Base-by-base conservation (phyloP, 768 basidiomycete genomes). In the Lactarius vividus region DNA sequence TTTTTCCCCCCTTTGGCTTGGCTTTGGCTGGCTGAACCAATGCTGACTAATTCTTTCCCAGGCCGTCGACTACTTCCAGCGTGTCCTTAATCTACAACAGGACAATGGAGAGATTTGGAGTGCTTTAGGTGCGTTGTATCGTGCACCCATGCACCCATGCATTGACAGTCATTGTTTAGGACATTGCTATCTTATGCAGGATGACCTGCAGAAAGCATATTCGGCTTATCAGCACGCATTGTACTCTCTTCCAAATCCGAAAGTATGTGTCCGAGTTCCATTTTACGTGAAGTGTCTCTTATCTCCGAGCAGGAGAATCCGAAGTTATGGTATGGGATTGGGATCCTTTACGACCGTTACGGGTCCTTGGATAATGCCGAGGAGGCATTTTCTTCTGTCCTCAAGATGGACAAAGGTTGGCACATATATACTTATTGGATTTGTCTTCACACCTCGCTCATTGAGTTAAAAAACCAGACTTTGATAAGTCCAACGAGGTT, bases 101-200 rank as follows among this genome's bases (percentile, higher is more conserved):
- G 94, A 97, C 78, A 97, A 97, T 78, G 96, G 96, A 73, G 96
- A 98, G 81, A 92, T 97, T 64, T 98, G 96, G 96, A 94, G 93
- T 73, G 94, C 96, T 0, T 84, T 99, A 65, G 95, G 94, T 88
- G 76, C 69, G 73, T 82, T 60, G 62, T 62, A 49, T 75, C 74
- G 44, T 64, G 44, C 70, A 66, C 63, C 66, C 67, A 68, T 60
- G 55, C 61, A 52, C 8, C 29, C 18, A n/a, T 26, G 63, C 61
- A 73, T 56, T 68, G 56, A 59, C 62, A 58, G 69, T 57, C 62
- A 56, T 33, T 44, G 68, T 72, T 31, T 72, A 92, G 94, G 96
- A 37, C 95, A 98, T 72, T 98, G 96, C 77, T 95, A 96, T 77
- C 87, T 99, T 66, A 98, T 97, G 96, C 96, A 97, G 75, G 97